Evolutionary conservation across 768 basidiomycete species (phyloP).

Genomic region (Cyathus striatus): DNA sequence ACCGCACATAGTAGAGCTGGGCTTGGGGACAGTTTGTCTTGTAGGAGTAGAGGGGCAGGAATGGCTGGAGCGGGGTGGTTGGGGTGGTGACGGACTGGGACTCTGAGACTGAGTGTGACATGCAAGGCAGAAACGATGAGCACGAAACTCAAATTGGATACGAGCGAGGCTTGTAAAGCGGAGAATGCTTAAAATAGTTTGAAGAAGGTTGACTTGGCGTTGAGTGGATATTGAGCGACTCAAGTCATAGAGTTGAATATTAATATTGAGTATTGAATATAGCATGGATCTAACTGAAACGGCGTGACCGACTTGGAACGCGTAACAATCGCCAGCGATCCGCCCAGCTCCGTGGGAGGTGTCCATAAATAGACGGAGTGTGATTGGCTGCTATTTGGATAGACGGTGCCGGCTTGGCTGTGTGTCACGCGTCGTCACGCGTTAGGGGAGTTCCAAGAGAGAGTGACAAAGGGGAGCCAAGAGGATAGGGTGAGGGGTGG

Average conservation of each 20-base stretch:
- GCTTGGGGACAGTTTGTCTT: slow-evolving; percentile 23
- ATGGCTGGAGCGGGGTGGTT: slow-evolving; percentile 1
- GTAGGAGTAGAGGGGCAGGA: slow-evolving; percentile 34
- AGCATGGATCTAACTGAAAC: no score
- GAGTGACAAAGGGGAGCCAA: slow-evolving; percentile 3
- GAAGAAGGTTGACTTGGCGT: background rate
- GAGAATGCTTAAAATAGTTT: slow-evolving; percentile 1
- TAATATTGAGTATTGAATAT: no score
- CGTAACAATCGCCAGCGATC: no score
- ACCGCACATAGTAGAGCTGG: slow-evolving; percentile 27
- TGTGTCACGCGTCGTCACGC: slow-evolving; percentile 16
- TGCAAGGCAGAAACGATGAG: background rate
- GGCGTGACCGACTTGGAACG: no score
- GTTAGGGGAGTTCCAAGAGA: slow-evolving; percentile 8
- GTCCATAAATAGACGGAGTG: slow-evolving; percentile 14
- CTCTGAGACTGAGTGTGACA: background rate
- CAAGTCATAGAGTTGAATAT: no score
- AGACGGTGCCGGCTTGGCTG: slow-evolving; percentile 14
- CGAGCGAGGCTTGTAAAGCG: background rate
- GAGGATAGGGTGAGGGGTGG: background rate
- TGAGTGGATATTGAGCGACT: background rate
- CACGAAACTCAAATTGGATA: background rate
- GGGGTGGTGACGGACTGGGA: background rate
- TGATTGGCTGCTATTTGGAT: slow-evolving; percentile 30
- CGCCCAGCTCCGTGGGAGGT: slow-evolving; percentile 16